Percentiles rank a stretch among this genome's conserved stretches.
Evolutionary conservation across 129 eudicot genomes (phyloP).

Genomic region (Lonicera japonica): DNA sequence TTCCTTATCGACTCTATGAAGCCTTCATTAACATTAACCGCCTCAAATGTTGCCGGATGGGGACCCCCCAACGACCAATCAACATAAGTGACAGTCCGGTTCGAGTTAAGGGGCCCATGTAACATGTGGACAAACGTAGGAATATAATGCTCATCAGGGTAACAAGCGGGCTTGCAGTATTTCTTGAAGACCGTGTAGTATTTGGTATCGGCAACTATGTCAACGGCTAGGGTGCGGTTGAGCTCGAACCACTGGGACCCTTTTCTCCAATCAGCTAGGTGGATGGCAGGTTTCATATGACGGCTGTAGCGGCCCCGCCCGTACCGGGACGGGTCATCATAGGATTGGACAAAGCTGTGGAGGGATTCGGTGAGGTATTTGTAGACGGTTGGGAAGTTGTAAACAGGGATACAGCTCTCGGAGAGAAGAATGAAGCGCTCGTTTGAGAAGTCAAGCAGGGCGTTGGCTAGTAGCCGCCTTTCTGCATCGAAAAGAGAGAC

Average conservation of each 20-base stretch:
- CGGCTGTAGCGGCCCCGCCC: constrained; percentile 83
- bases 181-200: constrained; percentile 59
- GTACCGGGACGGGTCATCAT: constrained; percentile 66
- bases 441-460: constrained; percentile 79
- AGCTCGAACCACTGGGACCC: constrained; percentile 96
- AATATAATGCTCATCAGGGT: constrained; percentile 84
- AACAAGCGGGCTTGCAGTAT: constrained; percentile 66
- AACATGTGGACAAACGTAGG: constrained; percentile 65
- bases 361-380: constrained; percentile 46
- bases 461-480: constrained; percentile 74
- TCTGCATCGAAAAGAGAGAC: constrained; percentile 75
- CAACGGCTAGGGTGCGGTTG: constrained; percentile 46
- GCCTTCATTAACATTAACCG: constrained; percentile 37
- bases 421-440: constrained; percentile 82
- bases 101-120: constrained; percentile 46
- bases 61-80: constrained; percentile 74
- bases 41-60: constrained; percentile 65
- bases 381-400: constrained; percentile 67
- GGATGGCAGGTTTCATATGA: constrained; percentile 53
- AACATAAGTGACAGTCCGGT: constrained; percentile 70
- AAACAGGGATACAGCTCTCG: constrained; percentile 86
- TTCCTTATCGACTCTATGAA: constrained; percentile 50
- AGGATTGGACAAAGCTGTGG: constrained; percentile 67
- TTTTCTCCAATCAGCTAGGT: constrained; percentile 69
- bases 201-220: constrained; percentile 52